These are phyloP conservation scores for Marasmius oreades DNA, from an alignment of 1,284 basidiomycete genomes.

Conservation along the genomic window DNA sequence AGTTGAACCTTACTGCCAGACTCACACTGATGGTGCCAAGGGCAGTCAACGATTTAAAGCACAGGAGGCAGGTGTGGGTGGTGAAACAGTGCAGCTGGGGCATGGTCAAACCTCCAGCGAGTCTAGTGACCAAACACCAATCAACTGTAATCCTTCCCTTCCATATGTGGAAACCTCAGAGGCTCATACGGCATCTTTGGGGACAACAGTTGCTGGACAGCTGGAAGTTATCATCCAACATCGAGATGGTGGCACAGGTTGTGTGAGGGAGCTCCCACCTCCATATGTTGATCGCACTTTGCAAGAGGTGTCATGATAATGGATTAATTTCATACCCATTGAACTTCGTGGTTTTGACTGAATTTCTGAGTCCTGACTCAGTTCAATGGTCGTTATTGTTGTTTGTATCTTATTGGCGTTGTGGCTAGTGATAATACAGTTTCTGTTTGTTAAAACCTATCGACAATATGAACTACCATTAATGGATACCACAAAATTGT, in stretches of 20 bases:
- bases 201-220: not conserved
- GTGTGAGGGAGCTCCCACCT: constrained; percentile 13
- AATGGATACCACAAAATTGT: no score
- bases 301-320: not conserved
- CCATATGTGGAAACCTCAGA: not conserved
- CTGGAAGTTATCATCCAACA: constrained; percentile 13
- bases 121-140: not conserved
- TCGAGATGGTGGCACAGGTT: constrained; percentile 9
- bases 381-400: not conserved
- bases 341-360: not conserved
- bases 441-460: not conserved
- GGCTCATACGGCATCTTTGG: not conserved
- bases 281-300: constrained; percentile 12
- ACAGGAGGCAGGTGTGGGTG: not conserved
- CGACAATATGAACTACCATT: not conserved
- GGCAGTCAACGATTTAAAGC: constrained; percentile 16
- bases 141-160: no score
- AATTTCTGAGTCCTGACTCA: no score
- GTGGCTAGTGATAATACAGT: not conserved
- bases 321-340: not conserved
- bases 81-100: not conserved
- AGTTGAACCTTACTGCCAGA: not conserved
- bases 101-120: not conserved
- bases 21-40: not conserved
- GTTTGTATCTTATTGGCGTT: not conserved